Base-by-base conservation (phyloP, 495 filamentous ascomycete species). In the Xylaria acuta region DNA sequence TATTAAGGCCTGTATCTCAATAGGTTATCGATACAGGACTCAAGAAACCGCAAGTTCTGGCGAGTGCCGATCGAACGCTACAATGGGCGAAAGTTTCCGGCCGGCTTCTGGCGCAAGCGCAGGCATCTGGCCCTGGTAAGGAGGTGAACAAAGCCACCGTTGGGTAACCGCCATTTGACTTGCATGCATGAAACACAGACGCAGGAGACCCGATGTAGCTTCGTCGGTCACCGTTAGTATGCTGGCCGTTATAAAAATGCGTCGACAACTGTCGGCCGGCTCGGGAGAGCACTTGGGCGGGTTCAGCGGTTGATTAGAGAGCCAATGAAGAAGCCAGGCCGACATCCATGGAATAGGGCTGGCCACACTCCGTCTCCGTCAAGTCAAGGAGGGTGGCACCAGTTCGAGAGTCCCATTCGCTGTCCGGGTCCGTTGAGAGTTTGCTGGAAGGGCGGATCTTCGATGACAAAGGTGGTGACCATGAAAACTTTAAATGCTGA, bases 151-250 rank as follows among this genome's bases (percentile, higher is more conserved):
- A 54, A 53, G 59, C 69, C 45, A 56, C 59, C 36, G 43, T 53
- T 62, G 69, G 56, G 70, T 67, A 67, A 60, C 63, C 63, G 51
- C 54, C 53, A 72, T 67, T 72, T 67, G 70, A 72, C 69, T 49
- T 71, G 69, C 69, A 72, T 72, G 70, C 70, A 72, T 66, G 70
- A 71, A 71, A 71, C 63, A 54, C 36, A 72, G 53, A 67, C 64
- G 70, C 70, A 72, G 70, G 63, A 72, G 63, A 47, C 51, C 51
- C 51, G 40, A 51, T 54, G 25, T 58, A 67, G 63, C 70, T 47
- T 27, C 51, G 32, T 67, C 53, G 63, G 70, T 58, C 63, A 62
- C 59, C 60, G 70, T 67, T 30, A 18, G 30, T 64, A 56, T 64
- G 36, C 47, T 40, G 45, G 58, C 58, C 68, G 56, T 64, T 64